Conservation (phyloP, 2,329 filamentous ascomycete species). For the Periconia digitata region DNA sequence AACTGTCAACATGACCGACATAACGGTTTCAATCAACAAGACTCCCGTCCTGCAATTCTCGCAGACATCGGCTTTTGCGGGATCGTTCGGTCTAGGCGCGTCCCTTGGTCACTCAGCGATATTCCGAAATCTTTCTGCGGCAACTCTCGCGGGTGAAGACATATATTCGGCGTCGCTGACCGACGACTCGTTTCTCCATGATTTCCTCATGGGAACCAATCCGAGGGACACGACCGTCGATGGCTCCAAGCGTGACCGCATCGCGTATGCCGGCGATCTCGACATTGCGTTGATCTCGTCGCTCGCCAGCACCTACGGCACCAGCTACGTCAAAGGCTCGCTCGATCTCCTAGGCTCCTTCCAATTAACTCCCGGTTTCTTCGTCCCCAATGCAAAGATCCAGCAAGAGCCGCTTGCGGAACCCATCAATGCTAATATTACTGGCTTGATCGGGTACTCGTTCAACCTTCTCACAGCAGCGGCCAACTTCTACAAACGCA, state of each 20-base stretch:
- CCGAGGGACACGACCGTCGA: conserved; percentile 37
- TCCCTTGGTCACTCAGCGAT: conserved; percentile 31
- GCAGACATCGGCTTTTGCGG: conserved; percentile 29
- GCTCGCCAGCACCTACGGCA: conserved; percentile 30
- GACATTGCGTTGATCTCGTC: conserved; percentile 29
- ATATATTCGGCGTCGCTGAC: conserved; percentile 30
- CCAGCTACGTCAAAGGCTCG: conserved; percentile 25
- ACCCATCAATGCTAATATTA: conserved; percentile 23
- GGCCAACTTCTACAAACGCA: conserved; percentile 29
- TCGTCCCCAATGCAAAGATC: conserved; percentile 37
- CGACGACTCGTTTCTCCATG: conserved; percentile 26
- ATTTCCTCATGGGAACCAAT: conserved; percentile 43
- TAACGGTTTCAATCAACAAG: conserved; percentile 15
- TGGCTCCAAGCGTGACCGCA: conserved; percentile 40
- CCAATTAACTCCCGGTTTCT: conserved; percentile 34
- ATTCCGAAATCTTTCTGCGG: conserved; percentile 23
- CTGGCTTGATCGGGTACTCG: conserved; percentile 41
- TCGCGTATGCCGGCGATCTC: conserved; percentile 37
- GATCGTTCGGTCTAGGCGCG: conserved; percentile 37
- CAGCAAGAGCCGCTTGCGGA: conserved; percentile 25
- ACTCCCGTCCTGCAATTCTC: conserved; percentile 22
- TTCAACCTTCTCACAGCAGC: conserved; percentile 33
- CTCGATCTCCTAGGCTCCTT: conserved; percentile 33
- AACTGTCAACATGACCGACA: conserved; percentile 4
- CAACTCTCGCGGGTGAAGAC: conserved; percentile 5